phyloP scores from a whole-genome alignment of 305 asterid species.

The Solanum aculeatissimum region DNA sequence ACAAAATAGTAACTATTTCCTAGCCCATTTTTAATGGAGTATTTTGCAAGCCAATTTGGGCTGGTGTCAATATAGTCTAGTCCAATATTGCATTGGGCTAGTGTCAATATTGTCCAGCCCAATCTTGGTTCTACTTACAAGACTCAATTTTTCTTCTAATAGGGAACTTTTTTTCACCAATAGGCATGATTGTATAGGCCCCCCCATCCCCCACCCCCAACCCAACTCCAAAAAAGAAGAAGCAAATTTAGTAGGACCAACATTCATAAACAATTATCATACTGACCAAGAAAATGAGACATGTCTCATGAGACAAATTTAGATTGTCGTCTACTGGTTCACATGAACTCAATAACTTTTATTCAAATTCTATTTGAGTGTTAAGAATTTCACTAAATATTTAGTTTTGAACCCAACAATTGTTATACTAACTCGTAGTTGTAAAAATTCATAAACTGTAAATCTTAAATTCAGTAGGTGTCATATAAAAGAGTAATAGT shows the following conservation, averaged over 20 bases:
- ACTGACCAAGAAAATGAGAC: neutral
- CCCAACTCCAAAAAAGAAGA: neutral
- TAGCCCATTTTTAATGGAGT: neutral
- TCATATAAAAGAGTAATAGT: no score
- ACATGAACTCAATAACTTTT: neutral
- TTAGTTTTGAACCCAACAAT: neutral
- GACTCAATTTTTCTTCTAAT: neutral
- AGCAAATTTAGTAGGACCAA: neutral
- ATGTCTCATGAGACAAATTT: neutral
- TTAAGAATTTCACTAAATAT: neutral
- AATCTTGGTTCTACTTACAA: neutral
- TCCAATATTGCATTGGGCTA: neutral
- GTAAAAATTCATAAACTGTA: neutral
- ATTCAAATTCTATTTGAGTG: no score
- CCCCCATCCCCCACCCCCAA: rapidly evolving
- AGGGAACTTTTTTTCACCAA: neutral
- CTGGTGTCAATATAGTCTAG: neutral
- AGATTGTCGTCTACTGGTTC: neutral
- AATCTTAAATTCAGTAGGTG: no score
- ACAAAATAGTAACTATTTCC: neutral
- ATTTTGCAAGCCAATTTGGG: neutral
- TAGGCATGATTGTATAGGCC: neutral
- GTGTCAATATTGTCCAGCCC: neutral
- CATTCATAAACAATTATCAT: neutral
- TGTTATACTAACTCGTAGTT: neutral